A percentile compares a stretch with the other conserved stretches of the same genome.
These are phyloP conservation scores for Mrakia hoshinonis DNA, from an alignment of 768 basidiomycete species.

Conservation along the genomic window DNA sequence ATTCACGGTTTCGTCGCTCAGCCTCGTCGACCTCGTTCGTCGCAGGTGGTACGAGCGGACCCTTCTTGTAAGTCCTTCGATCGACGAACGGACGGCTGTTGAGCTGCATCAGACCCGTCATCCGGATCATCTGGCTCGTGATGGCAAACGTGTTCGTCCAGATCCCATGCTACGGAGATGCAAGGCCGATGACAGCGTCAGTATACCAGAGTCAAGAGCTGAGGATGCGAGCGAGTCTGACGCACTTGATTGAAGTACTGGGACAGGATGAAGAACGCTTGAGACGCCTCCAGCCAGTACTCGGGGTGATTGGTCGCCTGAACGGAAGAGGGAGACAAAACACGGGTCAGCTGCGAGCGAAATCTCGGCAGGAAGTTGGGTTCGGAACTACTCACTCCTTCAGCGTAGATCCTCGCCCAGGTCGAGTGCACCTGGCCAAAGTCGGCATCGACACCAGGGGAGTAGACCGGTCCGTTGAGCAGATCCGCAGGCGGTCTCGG, in stretches of 20 bases:
- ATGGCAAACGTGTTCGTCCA: too few relatives aligned
- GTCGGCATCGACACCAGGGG: background rate
- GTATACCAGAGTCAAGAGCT: too few relatives aligned
- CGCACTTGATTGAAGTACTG: background rate
- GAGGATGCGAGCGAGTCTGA: background rate
- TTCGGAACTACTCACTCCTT: conserved; percentile 6
- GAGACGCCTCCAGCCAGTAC: background rate
- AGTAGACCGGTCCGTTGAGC: too few relatives aligned
- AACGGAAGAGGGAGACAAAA: background rate
- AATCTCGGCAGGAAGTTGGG: too few relatives aligned
- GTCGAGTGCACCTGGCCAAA: conserved; percentile 14
- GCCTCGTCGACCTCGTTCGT: background rate
- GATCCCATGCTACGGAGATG: background rate
- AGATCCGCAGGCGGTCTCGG: background rate
- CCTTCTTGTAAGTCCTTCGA: too few relatives aligned
- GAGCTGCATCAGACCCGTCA: too few relatives aligned
- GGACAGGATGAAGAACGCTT: background rate
- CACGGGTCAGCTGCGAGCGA: background rate
- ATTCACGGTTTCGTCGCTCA: conserved; percentile 12
- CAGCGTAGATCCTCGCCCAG: background rate
- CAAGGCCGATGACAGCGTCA: background rate
- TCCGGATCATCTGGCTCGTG: too few relatives aligned
- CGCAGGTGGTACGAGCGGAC: too few relatives aligned
- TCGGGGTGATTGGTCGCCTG: background rate
- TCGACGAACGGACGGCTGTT: too few relatives aligned